Conservation (phyloP, 1,139 yeast genomes). For the Zygosaccharomyces sapae region DNA sequence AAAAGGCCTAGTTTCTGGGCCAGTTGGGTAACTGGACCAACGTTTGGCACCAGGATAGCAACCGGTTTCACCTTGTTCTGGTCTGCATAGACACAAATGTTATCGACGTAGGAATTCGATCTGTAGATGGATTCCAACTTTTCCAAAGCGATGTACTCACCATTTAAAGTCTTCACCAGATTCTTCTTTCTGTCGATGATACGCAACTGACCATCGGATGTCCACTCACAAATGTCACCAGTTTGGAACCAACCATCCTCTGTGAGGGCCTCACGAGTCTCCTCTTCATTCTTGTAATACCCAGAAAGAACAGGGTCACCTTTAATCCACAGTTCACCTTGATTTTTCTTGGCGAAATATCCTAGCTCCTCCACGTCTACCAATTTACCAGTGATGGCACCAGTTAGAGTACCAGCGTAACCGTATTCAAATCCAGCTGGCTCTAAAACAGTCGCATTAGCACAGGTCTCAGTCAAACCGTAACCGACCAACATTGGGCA, state of each 20-base stretch:
- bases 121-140: constrained; percentile 84
- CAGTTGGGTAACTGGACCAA: constrained; percentile 56
- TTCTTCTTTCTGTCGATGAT: constrained; percentile 95
- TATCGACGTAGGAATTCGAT: constrained; percentile 69
- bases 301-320: constrained; percentile 72
- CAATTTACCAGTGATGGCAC: constrained; percentile 81
- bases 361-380: constrained; percentile 92
- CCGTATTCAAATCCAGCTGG: constrained; percentile 65
- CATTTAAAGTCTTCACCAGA: constrained; percentile 90
- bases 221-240: constrained; percentile 97
- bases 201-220: constrained; percentile 68
- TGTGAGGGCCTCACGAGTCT: constrained; percentile 72
- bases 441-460: constrained; percentile 71
- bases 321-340: constrained; percentile 83
- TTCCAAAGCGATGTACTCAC: constrained; percentile 97
- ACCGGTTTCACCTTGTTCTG: constrained; percentile 80
- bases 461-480: constrained; percentile 95
- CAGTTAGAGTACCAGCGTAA: constrained; percentile 77
- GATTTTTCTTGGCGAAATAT: constrained; percentile 82
- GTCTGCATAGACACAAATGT: constrained; percentile 93
- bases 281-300: constrained; percentile 79
- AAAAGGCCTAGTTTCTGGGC: constrained; percentile 52
- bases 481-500: constrained; percentile 93
- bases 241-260: constrained; percentile 86
- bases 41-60: constrained; percentile 84